These are phyloP conservation scores for Fusarium xyrophilum DNA, from an alignment of 2,329 filamentous ascomycete species.

Conservation along the genomic window DNA sequence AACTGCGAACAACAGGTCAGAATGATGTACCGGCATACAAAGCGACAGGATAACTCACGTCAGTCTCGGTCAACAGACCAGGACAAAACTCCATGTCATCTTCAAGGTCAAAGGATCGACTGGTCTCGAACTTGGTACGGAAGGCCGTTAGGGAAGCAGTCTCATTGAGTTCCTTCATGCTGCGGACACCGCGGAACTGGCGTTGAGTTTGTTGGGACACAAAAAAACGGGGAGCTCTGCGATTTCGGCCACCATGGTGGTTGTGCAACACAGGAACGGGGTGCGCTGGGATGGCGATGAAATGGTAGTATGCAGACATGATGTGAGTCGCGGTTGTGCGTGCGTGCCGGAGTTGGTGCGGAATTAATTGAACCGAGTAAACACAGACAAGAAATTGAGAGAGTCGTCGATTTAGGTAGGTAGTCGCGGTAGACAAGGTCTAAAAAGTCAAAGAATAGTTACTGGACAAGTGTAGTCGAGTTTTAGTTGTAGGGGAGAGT, in stretches of 20 bases:
- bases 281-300: slow-evolving; percentile 65
- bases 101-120: slow-evolving; percentile 91
- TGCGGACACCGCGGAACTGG: slow-evolving; percentile 84
- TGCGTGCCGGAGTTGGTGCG: slow-evolving; percentile 35
- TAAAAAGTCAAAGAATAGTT: slow-evolving; percentile 20
- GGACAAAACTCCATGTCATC: slow-evolving; percentile 97
- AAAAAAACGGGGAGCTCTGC: slow-evolving; percentile 80
- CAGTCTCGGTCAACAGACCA: slow-evolving; percentile 86
- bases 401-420: slow-evolving; percentile 15
- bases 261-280: slow-evolving; percentile 70
- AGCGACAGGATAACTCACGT: slow-evolving; percentile 68
- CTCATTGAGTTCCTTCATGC: slow-evolving; percentile 85
- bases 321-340: slow-evolving; percentile 39
- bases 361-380: slow-evolving; percentile 39
- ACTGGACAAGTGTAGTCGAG: neutral
- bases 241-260: slow-evolving; percentile 84
- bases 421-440: slow-evolving; percentile 14
- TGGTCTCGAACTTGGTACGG: slow-evolving; percentile 87
- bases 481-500: slow-evolving; percentile 3
- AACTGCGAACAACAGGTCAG: slow-evolving; percentile 65
- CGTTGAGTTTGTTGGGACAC: slow-evolving; percentile 84
- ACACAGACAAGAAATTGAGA: slow-evolving; percentile 24
- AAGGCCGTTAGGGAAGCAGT: slow-evolving; percentile 78
- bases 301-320: slow-evolving; percentile 72
- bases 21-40: slow-evolving; percentile 20